These are phyloP conservation scores for Pestalotiopsis sp. DNA, from an alignment of 2,329 filamentous ascomycete genomes.

Conservation along the genomic window DNA sequence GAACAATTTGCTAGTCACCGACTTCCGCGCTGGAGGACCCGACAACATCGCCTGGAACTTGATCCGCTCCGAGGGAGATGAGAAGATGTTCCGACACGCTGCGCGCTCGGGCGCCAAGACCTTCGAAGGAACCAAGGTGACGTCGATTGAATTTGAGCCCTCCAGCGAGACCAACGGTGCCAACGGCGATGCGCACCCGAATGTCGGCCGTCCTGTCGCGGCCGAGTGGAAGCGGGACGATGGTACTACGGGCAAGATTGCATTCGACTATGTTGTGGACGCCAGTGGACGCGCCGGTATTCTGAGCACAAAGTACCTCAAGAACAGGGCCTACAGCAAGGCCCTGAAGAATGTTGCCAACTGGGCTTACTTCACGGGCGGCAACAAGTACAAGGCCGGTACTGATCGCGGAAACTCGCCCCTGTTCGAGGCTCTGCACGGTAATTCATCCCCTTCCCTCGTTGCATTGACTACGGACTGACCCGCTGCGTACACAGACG, in stretches of 20 bases:
- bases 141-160: conserved; percentile 32
- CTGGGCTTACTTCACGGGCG: conserved; percentile 51
- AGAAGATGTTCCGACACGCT: conserved; percentile 47
- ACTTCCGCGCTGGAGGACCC: background rate
- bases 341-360: conserved; percentile 51
- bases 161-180: background rate
- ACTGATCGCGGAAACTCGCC: conserved; percentile 36
- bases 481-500: conserved; percentile 31
- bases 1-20: background rate
- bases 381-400: conserved; percentile 28
- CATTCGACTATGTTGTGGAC: conserved; percentile 51
- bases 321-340: conserved; percentile 49
- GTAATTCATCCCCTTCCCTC: conserved; percentile 18
- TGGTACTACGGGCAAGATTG: conserved; percentile 39
- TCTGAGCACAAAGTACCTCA: conserved; percentile 50
- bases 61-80: conserved; percentile 47
- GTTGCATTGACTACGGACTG: background rate
- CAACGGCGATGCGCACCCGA: conserved; percentile 13
- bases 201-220: conserved; percentile 34
- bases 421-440: conserved; percentile 46
- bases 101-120: conserved; percentile 39
- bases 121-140: conserved; percentile 43
- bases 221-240: conserved; percentile 38
- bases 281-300: conserved; percentile 49
- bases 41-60: conserved; percentile 41